A percentile compares a stretch with the other conserved stretches of the same genome.
phyloP scores from a whole-genome alignment of 2,329 filamentous ascomycete species.

The Dactylella cylindrospora region DNA sequence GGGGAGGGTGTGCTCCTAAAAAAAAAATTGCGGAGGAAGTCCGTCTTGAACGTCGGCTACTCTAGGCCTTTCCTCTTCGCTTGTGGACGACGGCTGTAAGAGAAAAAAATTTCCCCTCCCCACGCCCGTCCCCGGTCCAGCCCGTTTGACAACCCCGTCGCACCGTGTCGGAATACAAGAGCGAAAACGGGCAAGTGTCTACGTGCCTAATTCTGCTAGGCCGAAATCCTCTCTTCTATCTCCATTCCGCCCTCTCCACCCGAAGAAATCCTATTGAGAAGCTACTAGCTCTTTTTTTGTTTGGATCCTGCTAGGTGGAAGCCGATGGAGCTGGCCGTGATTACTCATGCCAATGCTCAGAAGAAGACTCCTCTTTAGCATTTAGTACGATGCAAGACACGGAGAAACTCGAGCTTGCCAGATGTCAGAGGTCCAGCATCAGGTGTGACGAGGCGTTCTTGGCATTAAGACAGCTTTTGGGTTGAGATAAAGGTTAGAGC shows the following conservation, averaged over 20 bases:
- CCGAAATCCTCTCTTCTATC: slow-evolving; percentile 24
- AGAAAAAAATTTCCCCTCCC: no score
- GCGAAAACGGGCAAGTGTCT: background rate
- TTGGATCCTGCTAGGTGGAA: background rate
- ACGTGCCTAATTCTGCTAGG: slow-evolving; percentile 32
- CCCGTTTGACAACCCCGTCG: slow-evolving; percentile 33
- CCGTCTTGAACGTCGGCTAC: slow-evolving; percentile 17
- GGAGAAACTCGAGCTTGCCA: slow-evolving; percentile 1
- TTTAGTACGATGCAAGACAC: slow-evolving; percentile 1
- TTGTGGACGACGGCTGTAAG: slow-evolving; percentile 4
- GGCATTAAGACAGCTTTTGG: no score
- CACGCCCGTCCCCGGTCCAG: slow-evolving; percentile 29
- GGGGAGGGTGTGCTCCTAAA: slow-evolving; percentile 1
- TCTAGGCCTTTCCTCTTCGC: slow-evolving; percentile 22
- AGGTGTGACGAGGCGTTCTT: no score
- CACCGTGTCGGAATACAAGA: slow-evolving; percentile 17
- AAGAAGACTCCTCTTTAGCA: background rate
- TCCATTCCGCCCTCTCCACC: no score
- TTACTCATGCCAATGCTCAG: background rate
- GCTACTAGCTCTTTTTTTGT: background rate
- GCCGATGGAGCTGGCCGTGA: slow-evolving; percentile 8
- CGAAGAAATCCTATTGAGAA: background rate
- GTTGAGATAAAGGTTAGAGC: no score
- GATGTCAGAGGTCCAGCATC: no score
- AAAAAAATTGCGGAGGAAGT: slow-evolving; percentile 2